phyloP scores from a whole-genome alignment of 345 rosid species.

The Dimocarpus longan region DNA sequence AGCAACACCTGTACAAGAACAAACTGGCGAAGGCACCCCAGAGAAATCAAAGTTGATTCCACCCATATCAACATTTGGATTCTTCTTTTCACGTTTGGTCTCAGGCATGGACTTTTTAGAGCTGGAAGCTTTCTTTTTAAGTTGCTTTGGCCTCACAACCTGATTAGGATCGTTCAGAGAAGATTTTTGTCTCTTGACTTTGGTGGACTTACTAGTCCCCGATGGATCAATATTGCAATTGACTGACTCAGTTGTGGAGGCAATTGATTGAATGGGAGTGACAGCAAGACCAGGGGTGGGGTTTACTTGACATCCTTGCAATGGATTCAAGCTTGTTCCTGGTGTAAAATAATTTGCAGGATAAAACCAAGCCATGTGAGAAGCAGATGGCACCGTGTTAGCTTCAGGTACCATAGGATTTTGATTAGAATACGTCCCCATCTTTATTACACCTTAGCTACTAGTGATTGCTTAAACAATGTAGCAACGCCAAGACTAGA shows the following conservation, averaged over 20 bases:
- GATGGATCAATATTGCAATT: slow-evolving; percentile 18
- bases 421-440: slow-evolving; percentile 47
- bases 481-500: slow-evolving; percentile 1
- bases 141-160: slow-evolving; percentile 42
- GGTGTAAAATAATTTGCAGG: slow-evolving; percentile 36
- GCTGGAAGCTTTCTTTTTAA: slow-evolving; percentile 39
- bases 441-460: slow-evolving; percentile 29
- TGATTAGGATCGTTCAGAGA: slow-evolving; percentile 33
- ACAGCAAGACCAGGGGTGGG: slow-evolving; percentile 35
- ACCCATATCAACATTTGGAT: slow-evolving; percentile 42
- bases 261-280: slow-evolving; percentile 37
- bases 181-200: slow-evolving; percentile 39
- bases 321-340: slow-evolving; percentile 31
- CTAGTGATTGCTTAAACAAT: slow-evolving; percentile 13
- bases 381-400: slow-evolving; percentile 27
- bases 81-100: slow-evolving; percentile 52
- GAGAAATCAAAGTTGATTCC: slow-evolving; percentile 48
- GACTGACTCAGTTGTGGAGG: slow-evolving; percentile 27
- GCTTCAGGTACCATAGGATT: slow-evolving; percentile 43
- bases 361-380: slow-evolving; percentile 46
- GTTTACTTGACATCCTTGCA: slow-evolving; percentile 30
- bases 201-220: slow-evolving; percentile 19
- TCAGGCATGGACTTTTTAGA: slow-evolving; percentile 39
- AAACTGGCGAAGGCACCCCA: slow-evolving; percentile 58
- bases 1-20: slow-evolving; percentile 63